A percentile compares a stretch with the other conserved stretches of the same genome.
Evolutionary conservation across 2,329 filamentous ascomycete genomes (phyloP).

Genomic region (Fusarium brevicatenulatum): DNA sequence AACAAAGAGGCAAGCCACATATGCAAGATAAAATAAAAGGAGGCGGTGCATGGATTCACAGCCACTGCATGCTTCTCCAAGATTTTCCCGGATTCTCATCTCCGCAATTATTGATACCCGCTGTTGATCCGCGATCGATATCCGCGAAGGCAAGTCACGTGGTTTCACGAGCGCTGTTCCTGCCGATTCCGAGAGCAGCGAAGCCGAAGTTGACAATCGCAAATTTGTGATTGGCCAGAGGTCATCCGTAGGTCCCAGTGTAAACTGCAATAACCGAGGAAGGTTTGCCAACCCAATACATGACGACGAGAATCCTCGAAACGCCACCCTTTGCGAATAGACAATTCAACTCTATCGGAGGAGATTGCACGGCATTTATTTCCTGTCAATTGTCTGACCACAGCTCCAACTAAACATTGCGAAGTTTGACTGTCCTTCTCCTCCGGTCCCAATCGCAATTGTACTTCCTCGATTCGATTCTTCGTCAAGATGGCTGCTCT

Average conservation of each 20-base stretch:
- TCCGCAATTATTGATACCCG: slow-evolving; percentile 28
- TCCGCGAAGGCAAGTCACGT: slow-evolving; percentile 15
- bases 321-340: slow-evolving; percentile 40
- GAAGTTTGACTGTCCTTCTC: slow-evolving; percentile 44
- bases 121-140: slow-evolving; percentile 24
- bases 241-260: slow-evolving; percentile 23
- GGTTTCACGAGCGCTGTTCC: slow-evolving; percentile 40
- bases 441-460: slow-evolving; percentile 38
- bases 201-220: slow-evolving; percentile 48
- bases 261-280: slow-evolving; percentile 47
- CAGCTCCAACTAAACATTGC: slow-evolving; percentile 26
- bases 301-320: slow-evolving; percentile 42
- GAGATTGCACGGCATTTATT: slow-evolving; percentile 45
- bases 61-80: slow-evolving; percentile 2
- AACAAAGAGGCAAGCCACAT: slow-evolving; percentile 10
- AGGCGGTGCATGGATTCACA: slow-evolving; percentile 15
- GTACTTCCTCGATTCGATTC: slow-evolving; percentile 1
- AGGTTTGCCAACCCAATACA: slow-evolving; percentile 45
- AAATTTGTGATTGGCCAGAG: slow-evolving; percentile 40
- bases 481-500: slow-evolving; percentile 66
- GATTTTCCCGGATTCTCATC: slow-evolving; percentile 16
- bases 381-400: slow-evolving; percentile 42
- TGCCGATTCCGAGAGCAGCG: slow-evolving; percentile 37
- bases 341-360: slow-evolving; percentile 40
- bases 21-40: background rate